Percentiles rank a stretch among this genome's conserved stretches.
These are phyloP conservation scores for Lodderomyces pseudojiufengensis DNA, from an alignment of 1,139 yeast genomes.

Conservation along the genomic window DNA sequence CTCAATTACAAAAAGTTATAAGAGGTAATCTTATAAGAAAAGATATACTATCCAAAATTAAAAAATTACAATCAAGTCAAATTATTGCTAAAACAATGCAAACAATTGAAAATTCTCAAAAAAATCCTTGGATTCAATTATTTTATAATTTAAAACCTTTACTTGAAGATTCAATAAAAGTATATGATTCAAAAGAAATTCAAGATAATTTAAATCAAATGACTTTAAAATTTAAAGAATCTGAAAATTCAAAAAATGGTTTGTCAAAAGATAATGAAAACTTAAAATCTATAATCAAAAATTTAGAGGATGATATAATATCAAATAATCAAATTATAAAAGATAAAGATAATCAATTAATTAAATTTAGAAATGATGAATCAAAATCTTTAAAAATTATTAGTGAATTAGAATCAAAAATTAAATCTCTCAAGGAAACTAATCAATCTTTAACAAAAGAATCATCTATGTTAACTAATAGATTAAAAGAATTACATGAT, in stretches of 20 bases:
- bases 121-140: constrained; percentile 80
- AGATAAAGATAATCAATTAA: constrained; percentile 25
- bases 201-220: constrained; percentile 46
- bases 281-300: constrained; percentile 44
- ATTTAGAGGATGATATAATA: constrained; percentile 43
- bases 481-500: constrained; percentile 14
- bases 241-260: constrained; percentile 38
- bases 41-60: constrained; percentile 47
- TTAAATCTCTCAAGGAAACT: constrained; percentile 15
- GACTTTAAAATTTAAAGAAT: constrained; percentile 36
- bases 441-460: constrained; percentile 17
- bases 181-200: constrained; percentile 51
- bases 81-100: constrained; percentile 62
- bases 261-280: constrained; percentile 48
- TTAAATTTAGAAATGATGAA: constrained; percentile 25
- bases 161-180: constrained; percentile 60
- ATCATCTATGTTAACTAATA: constrained; percentile 16
- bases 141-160: constrained; percentile 74
- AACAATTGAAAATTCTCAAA: constrained; percentile 42
- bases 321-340: constrained; percentile 24
- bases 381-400: constrained; percentile 19
- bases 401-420: constrained; percentile 15
- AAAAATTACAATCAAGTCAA: constrained; percentile 68
- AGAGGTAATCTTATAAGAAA: constrained; percentile 63
- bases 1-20: constrained; percentile 62